A percentile compares a stretch with the other conserved stretches of the same genome.
Conservation (phyloP, 345 rosid genomes). For the Tarenaya hassleriana region DNA sequence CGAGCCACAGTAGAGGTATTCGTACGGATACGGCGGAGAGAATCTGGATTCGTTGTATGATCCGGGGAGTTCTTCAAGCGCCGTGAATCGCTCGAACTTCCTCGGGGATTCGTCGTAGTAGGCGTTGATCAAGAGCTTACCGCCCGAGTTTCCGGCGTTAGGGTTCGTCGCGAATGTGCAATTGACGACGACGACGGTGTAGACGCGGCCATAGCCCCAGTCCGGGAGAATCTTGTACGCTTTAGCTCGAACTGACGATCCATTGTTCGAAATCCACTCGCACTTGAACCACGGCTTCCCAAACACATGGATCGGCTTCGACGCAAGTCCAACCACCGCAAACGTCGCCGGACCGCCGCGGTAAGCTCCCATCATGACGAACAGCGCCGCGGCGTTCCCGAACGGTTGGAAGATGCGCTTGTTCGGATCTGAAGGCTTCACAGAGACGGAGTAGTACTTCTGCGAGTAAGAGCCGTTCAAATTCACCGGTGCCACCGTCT, state of each 20-base stretch:
- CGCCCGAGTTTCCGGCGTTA: constrained; percentile 61
- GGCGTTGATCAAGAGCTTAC: constrained; percentile 50
- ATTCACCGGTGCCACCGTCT: too few relatives aligned
- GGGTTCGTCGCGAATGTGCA: constrained; percentile 53
- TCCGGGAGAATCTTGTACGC: constrained; percentile 80
- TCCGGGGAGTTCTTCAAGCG: constrained; percentile 47
- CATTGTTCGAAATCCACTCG: constrained; percentile 68
- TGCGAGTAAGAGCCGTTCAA: constrained; percentile 3
- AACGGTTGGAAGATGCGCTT: constrained; percentile 62
- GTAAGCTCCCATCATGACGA: constrained; percentile 85
- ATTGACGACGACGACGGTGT: constrained; percentile 81
- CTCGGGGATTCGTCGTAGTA: constrained; percentile 48
- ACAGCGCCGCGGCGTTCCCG: constrained; percentile 79
- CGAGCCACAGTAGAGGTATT: constrained; percentile 82
- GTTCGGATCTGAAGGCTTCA: constrained; percentile 39
- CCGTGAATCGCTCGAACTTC: constrained; percentile 48
- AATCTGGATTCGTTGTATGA: constrained; percentile 35
- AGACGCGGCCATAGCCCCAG: constrained; percentile 92
- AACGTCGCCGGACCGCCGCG: constrained; percentile 71
- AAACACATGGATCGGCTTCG: constrained; percentile 69
- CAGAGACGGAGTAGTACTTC: constrained; percentile 25
- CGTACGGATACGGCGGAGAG: constrained; percentile 42
- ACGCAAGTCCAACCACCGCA: constrained; percentile 72
- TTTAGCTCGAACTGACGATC: constrained; percentile 47
- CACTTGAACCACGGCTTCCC: constrained; percentile 75